Evolutionary conservation across 2,329 filamentous ascomycete genomes (phyloP), one percentile per base, ranked within the genome.

Genomic region (Lasiodiplodia theobromae): DNA sequence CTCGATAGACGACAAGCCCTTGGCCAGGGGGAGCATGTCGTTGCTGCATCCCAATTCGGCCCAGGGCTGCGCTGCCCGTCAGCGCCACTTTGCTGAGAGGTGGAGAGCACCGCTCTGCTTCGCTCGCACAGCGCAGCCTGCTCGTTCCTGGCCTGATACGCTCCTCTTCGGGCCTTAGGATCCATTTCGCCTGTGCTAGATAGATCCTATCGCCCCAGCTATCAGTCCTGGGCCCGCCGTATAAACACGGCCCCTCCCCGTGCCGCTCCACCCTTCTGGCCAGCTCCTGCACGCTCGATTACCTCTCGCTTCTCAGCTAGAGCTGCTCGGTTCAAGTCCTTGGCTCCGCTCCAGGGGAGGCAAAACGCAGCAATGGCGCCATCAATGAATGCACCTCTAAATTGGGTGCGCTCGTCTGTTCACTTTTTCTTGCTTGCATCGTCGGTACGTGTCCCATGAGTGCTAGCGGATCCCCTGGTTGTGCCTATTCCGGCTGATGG

Each of bases 351-450:
- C 60, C 47, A 16, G 60, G 44, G 12, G 25, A 23, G 58, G 60
- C 47, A 23, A 18, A 25, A 52, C 44, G 60, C 60, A 64, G 38
- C 60, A 64, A 64, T 64, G 60, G 60, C 47, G 60, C 60, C 60
- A 64, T 64, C 60, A n/a, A 38, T n/a, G n/a, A 34, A 49, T 64
- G 60, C 60, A 64, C 47, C 44, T 31, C 7, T 64, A 64, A 64
- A 64, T 64, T 64, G 60, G 60, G 47, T 52, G 47, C 60, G 60
- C 38, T 64, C 60, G n/a, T 64, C 60, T 52, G 3, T 52, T 52
- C 44, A 64, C 12, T 31, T 64, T 11, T 12, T 38, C 16, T n/a
- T 64, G 28, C 60, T 64, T 31, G 51, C 51, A 37, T 37, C 60
- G 60, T 64, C 60, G 47, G 60, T 64, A 64, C 18, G 60, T 64